Conservation (phyloP, 2,329 filamentous ascomycete genomes). For the Ophiostoma tasmaniense region DNA sequence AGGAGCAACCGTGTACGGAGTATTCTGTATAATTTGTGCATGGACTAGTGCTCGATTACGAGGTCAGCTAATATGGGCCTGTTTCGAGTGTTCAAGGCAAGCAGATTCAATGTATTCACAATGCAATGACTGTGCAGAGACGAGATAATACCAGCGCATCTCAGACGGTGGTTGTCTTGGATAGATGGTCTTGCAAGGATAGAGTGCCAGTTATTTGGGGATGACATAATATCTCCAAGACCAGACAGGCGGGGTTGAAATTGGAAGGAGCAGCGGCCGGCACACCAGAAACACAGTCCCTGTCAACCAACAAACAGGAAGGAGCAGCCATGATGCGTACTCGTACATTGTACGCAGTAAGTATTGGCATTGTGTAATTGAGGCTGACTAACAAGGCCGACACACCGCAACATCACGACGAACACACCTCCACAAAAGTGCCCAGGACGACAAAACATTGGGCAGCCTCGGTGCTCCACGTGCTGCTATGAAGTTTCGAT, state of each 20-base stretch:
- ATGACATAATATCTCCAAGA: not conserved
- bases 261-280: not conserved
- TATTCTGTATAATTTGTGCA: not conserved
- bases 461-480: not conserved
- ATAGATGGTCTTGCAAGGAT: not conserved
- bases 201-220: not conserved
- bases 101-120: not conserved
- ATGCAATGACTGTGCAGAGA: too few species aligned
- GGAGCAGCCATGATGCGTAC: not conserved
- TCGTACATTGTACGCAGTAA: not conserved
- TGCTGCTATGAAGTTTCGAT: not conserved
- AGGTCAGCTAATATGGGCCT: not conserved
- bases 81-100: not conserved
- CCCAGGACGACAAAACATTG: not conserved
- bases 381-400: constrained; percentile 1
- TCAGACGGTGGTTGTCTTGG: not conserved
- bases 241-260: not conserved
- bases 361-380: not conserved
- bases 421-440: not conserved
- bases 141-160: not conserved
- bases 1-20: not conserved
- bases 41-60: constrained; percentile 2
- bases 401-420: not conserved
- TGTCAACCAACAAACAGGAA: not conserved
- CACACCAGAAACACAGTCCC: not conserved